These are phyloP conservation scores for Ceratocystis papillata DNA, from an alignment of 2,329 filamentous ascomycete genomes.

Conservation along the genomic window DNA sequence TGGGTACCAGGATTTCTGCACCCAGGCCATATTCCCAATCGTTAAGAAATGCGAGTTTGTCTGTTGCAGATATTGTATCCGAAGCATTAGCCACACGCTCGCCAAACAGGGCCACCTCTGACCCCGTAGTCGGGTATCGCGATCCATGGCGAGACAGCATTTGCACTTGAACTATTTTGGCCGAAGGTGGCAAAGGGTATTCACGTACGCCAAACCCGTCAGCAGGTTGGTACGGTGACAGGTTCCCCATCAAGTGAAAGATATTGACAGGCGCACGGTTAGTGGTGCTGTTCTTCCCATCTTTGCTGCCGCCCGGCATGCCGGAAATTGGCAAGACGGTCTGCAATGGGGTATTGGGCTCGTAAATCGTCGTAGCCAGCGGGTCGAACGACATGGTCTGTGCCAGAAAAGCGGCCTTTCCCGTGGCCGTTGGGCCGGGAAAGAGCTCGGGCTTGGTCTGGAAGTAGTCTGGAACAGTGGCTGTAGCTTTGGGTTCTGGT, in stretches of 20 bases:
- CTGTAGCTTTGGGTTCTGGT: slow-evolving; percentile 27
- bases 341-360: slow-evolving; percentile 59
- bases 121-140: slow-evolving; percentile 56
- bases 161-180: slow-evolving; percentile 58
- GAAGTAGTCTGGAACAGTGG: slow-evolving; percentile 50
- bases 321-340: slow-evolving; percentile 58
- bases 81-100: slow-evolving; percentile 46
- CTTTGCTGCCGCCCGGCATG: slow-evolving; percentile 41
- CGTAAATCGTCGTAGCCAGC: slow-evolving; percentile 43
- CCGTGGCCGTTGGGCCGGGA: slow-evolving; percentile 59
- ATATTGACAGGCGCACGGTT: slow-evolving; percentile 40
- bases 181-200: slow-evolving; percentile 53
- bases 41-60: slow-evolving; percentile 54
- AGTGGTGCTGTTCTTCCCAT: neutral
- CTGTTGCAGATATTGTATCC: slow-evolving; percentile 46
- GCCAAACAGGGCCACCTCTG: slow-evolving; percentile 46
- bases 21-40: slow-evolving; percentile 60
- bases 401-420: slow-evolving; percentile 57
- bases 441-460: slow-evolving; percentile 50
- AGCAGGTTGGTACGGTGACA: slow-evolving; percentile 60
- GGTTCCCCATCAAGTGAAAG: slow-evolving; percentile 58
- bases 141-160: slow-evolving; percentile 65
- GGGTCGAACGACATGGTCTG: slow-evolving; percentile 59
- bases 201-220: slow-evolving; percentile 66
- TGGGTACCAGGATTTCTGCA: slow-evolving; percentile 58